A percentile compares a stretch with the other conserved stretches of the same genome.
Conservation (phyloP, 1,139 yeast genomes). For the Pichia cactophila region DNA sequence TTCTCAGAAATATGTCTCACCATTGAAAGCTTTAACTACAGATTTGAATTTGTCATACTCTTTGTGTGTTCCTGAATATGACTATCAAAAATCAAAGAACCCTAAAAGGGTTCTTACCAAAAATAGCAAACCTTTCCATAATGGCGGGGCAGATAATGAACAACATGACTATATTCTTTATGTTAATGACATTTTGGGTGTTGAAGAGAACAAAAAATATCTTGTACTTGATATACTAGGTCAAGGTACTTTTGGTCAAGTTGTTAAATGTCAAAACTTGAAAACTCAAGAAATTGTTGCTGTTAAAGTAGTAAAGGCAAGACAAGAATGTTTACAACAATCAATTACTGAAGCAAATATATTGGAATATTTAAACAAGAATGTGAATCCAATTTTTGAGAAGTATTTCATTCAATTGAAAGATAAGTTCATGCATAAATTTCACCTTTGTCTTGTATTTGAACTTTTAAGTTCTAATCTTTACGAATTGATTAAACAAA, state of each 20-base stretch:
- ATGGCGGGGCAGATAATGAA: slow-evolving; percentile 82
- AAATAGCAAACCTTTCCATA: slow-evolving; percentile 76
- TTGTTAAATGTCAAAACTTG: slow-evolving; percentile 91
- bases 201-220: slow-evolving; percentile 80
- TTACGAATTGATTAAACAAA: slow-evolving; percentile 86
- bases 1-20: slow-evolving; percentile 68
- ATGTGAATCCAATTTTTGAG: slow-evolving; percentile 59
- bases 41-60: slow-evolving; percentile 74
- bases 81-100: slow-evolving; percentile 76
- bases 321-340: slow-evolving; percentile 87
- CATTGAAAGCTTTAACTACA: slow-evolving; percentile 72
- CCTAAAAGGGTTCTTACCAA: slow-evolving; percentile 90
- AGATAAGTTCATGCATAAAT: slow-evolving; percentile 88
- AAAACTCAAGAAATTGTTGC: slow-evolving; percentile 86
- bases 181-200: slow-evolving; percentile 88
- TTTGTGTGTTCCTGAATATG: slow-evolving; percentile 81
- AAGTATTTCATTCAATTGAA: slow-evolving; percentile 70
- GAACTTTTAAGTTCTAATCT: slow-evolving; percentile 82
- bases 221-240: slow-evolving; percentile 87
- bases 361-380: slow-evolving; percentile 69
- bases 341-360: slow-evolving; percentile 86
- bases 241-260: slow-evolving; percentile 98
- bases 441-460: slow-evolving; percentile 87
- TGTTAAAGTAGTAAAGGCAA: slow-evolving; percentile 88
- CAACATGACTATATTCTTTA: slow-evolving; percentile 87